Evolutionary conservation across 1,284 basidiomycete species (phyloP).

Genomic region (Coniophora puteana): DNA sequence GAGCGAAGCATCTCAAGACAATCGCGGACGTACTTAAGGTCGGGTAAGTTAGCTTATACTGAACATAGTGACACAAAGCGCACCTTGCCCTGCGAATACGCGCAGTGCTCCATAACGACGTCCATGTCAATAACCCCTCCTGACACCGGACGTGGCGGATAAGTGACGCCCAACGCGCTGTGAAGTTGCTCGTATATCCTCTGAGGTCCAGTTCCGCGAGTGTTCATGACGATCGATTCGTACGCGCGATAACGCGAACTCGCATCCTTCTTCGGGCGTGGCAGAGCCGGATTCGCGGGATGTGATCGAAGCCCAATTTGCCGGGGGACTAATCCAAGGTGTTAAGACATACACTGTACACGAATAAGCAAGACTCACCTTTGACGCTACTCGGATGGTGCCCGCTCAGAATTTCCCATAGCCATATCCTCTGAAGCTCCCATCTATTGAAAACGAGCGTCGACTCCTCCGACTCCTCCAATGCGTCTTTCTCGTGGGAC

Average conservation of each 20-base stretch:
- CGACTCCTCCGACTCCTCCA: no score
- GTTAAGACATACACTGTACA: conserved; percentile 3
- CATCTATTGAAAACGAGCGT: conserved; percentile 72
- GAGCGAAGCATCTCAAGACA: conserved; percentile 74
- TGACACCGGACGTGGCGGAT: conserved; percentile 46
- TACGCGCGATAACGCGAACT: conserved; percentile 37
- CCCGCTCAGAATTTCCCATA: conserved; percentile 85
- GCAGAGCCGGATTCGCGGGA: conserved; percentile 66
- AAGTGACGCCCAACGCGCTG: conserved; percentile 23
- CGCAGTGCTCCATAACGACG: conserved; percentile 48
- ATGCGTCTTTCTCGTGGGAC: no score
- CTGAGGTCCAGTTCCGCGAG: conserved; percentile 63
- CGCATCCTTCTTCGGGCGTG: conserved; percentile 38
- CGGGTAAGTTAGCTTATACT: conserved; percentile 4
- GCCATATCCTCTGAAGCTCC: conserved; percentile 83
- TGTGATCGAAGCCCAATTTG: conserved; percentile 52
- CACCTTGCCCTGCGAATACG: conserved; percentile 45
- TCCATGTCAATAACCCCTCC: conserved; percentile 51
- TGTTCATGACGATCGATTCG: conserved; percentile 35
- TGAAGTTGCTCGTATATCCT: conserved; percentile 53
- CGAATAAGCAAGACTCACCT: conserved; percentile 44
- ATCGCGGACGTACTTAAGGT: conserved; percentile 82
- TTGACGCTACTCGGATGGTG: conserved; percentile 78
- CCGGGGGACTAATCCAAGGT: conserved; percentile 61
- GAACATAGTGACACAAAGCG: conserved; percentile 10